phyloP scores from a whole-genome alignment of 1,139 yeast species.

The Candida sanyaensis region DNA sequence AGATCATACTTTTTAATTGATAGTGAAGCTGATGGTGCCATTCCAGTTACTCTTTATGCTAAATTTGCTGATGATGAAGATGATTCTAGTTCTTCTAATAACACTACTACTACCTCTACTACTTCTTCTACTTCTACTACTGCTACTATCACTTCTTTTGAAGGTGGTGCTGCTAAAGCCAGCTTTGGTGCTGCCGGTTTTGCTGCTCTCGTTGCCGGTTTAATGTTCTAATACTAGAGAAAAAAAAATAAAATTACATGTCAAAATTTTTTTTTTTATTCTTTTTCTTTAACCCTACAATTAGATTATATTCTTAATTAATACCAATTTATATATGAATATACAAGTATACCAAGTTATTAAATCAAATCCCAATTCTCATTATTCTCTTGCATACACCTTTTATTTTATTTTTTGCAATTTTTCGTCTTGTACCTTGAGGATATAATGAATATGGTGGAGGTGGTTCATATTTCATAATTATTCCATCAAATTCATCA shows the following conservation, averaged over 20 bases:
- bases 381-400: neutral
- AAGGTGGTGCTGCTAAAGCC: slow-evolving; percentile 2
- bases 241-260: no score
- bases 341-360: neutral
- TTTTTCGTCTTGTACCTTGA: neutral
- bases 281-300: no score
- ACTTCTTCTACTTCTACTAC: no score
- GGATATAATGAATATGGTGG: slow-evolving; percentile 3
- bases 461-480: neutral
- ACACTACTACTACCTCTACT: no score
- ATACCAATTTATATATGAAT: neutral
- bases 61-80: neutral
- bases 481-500: neutral
- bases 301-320: no score
- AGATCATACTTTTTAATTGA: slow-evolving; percentile 24
- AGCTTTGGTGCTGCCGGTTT: neutral
- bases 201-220: slow-evolving; percentile 2
- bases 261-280: no score
- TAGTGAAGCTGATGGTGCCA: slow-evolving; percentile 19
- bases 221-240: neutral
- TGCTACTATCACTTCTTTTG: slow-evolving; percentile 2
- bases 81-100: slow-evolving; percentile 4
- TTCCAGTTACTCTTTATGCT: slow-evolving; percentile 20
- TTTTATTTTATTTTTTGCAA: neutral
- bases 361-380: neutral